These are phyloP conservation scores for Apophysomyces elegans DNA, from an alignment of 371 early-diverging fungal genomes.

Conservation along the genomic window DNA sequence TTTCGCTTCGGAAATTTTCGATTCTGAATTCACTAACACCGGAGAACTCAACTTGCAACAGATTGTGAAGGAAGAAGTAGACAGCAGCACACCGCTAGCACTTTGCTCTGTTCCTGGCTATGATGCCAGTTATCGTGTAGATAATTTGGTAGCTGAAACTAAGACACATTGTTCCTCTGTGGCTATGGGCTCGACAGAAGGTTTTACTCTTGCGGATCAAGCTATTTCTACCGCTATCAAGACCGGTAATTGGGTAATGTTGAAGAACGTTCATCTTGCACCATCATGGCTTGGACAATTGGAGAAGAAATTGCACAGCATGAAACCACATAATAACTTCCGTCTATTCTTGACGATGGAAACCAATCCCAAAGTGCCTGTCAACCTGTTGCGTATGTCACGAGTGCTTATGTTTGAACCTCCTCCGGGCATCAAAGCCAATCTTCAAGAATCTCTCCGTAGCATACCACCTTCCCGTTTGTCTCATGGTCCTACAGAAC, in stretches of 20 bases:
- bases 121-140: slow-evolving; percentile 96
- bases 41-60: slow-evolving; percentile 73
- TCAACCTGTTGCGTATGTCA: slow-evolving; percentile 87
- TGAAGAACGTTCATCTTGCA: slow-evolving; percentile 97
- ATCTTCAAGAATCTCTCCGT: slow-evolving; percentile 82
- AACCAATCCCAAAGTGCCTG: slow-evolving; percentile 95
- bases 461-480: slow-evolving; percentile 65
- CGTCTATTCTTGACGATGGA: slow-evolving; percentile 98
- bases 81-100: slow-evolving; percentile 81
- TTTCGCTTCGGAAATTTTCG: slow-evolving; percentile 84
- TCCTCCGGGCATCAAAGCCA: slow-evolving; percentile 95
- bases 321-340: slow-evolving; percentile 86
- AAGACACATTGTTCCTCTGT: slow-evolving; percentile 76
- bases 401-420: slow-evolving; percentile 96
- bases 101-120: slow-evolving; percentile 95
- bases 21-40: slow-evolving; percentile 56
- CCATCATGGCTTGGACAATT: slow-evolving; percentile 93
- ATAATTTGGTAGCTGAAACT: slow-evolving; percentile 80
- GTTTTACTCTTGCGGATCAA: slow-evolving; percentile 87
- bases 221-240: slow-evolving; percentile 86
- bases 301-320: slow-evolving; percentile 90
- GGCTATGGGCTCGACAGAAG: slow-evolving; percentile 98
- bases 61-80: slow-evolving; percentile 78
- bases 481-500: slow-evolving; percentile 83
- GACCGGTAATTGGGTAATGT: slow-evolving; percentile 93